Evolutionary conservation across 768 basidiomycete species (phyloP).

Genomic region (Paxillus ammoniavirescens): DNA sequence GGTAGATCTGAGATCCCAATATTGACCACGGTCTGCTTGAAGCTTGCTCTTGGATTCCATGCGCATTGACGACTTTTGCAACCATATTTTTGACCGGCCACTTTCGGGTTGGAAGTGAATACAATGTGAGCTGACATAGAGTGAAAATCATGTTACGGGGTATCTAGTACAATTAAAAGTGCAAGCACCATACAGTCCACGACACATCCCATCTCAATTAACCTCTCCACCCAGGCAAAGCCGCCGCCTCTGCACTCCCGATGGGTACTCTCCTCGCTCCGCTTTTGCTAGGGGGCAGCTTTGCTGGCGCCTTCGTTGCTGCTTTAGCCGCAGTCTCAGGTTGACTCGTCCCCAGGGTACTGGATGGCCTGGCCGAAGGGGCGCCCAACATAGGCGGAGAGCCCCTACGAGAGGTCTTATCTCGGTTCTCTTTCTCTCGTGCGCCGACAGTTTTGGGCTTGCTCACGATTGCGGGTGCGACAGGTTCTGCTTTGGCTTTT

Average conservation of each 20-base stretch:
- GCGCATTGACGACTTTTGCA: no score
- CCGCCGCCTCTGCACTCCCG: constrained; percentile 64
- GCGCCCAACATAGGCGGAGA: constrained; percentile 20
- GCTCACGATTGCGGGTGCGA: constrained; percentile 7
- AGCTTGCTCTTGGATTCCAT: no score
- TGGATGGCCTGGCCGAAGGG: constrained; percentile 17
- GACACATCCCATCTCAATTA: constrained; percentile 20
- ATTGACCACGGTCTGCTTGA: no score
- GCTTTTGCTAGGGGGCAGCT: constrained; percentile 36
- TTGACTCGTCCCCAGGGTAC: constrained; percentile 8
- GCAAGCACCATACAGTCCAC: constrained; percentile 13
- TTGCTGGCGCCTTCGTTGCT: constrained; percentile 20
- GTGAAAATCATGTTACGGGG: not conserved
- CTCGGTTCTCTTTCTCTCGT: constrained; percentile 35
- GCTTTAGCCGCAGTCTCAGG: constrained; percentile 11
- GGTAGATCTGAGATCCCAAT: no score
- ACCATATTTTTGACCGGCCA: no score
- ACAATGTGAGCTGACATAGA: no score
- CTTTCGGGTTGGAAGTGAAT: no score
- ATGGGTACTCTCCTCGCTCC: constrained; percentile 67
- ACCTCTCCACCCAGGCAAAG: constrained; percentile 48
- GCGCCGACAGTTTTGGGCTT: constrained; percentile 33
- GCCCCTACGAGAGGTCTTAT: constrained; percentile 32
- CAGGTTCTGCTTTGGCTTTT: constrained; percentile 33
- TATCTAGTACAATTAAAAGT: constrained; percentile 24